Evolutionary conservation across 805 yeast genomes (phyloP).

Genomic region (Wickerhamomyces strasburgensis): DNA sequence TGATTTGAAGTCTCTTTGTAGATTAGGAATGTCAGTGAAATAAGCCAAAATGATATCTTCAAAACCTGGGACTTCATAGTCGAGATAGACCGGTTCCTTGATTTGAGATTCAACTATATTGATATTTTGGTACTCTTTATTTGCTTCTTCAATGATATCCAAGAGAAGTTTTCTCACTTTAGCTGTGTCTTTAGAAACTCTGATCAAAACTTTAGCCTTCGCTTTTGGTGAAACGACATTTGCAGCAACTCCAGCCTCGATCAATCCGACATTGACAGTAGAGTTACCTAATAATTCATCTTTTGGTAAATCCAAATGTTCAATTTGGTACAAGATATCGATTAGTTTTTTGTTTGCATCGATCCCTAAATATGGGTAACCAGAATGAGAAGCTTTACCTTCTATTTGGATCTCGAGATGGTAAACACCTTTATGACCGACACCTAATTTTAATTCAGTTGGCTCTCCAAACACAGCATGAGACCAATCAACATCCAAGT

Average conservation of each 20-base stretch:
- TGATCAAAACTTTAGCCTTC: constrained; percentile 40
- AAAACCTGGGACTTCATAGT: constrained; percentile 61
- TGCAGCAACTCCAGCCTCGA: constrained; percentile 59
- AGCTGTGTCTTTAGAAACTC: constrained; percentile 47
- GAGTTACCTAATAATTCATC: constrained; percentile 53
- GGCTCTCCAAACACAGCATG: constrained; percentile 72
- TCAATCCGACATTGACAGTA: constrained; percentile 55
- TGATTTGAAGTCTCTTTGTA: constrained; percentile 24
- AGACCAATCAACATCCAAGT: constrained; percentile 44
- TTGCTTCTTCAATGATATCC: constrained; percentile 30
- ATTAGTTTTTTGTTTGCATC: constrained; percentile 56
- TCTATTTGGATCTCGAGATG: constrained; percentile 36
- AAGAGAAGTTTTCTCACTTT: constrained; percentile 28
- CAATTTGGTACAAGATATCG: constrained; percentile 42
- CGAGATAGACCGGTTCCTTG: constrained; percentile 33
- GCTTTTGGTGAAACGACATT: constrained; percentile 64
- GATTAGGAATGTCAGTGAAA: constrained; percentile 48
- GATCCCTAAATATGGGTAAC: constrained; percentile 65
- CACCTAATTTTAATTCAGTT: constrained; percentile 61
- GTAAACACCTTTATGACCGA: constrained; percentile 63
- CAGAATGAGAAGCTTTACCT: constrained; percentile 64
- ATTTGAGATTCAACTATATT: constrained; percentile 22
- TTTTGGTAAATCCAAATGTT: constrained; percentile 41
- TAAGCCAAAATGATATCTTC: constrained; percentile 46
- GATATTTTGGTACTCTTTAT: constrained; percentile 21